Conservation (phyloP, 257 asterid genomes). For the Gynochthodes officinalis region DNA sequence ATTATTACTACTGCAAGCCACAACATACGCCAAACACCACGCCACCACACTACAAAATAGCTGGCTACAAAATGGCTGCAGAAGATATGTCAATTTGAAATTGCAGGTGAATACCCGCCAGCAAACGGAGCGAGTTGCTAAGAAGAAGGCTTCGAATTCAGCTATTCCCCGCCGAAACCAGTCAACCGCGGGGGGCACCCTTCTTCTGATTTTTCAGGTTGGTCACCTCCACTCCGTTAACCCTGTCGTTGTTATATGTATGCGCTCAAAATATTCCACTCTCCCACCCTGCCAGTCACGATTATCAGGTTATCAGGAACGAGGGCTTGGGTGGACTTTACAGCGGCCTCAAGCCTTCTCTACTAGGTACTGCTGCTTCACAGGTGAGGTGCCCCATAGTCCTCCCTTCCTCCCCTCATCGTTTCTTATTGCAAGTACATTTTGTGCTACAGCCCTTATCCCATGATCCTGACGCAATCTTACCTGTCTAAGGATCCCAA, state of each 20-base stretch:
- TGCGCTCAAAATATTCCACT: neutral
- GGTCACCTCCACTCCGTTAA: neutral
- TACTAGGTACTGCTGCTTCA: conserved; percentile 88
- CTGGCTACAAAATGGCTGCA: no score
- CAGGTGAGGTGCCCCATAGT: conserved; percentile 38
- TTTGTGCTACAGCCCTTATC: no score
- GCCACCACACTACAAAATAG: no score
- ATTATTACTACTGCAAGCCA: no score
- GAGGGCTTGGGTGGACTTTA: conserved; percentile 91
- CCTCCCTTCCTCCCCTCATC: neutral
- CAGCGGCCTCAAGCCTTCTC: conserved; percentile 93
- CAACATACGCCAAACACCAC: no score
- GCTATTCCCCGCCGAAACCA: conserved; percentile 14
- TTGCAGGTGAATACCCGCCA: conserved; percentile 87
- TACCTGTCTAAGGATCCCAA: no score
- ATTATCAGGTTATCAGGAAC: conserved; percentile 46
- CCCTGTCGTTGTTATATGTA: no score
- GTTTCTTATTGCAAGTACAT: no score
- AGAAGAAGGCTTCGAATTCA: conserved; percentile 37
- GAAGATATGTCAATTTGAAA: neutral
- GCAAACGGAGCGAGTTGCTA: conserved; percentile 84
- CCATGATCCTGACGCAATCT: no score
- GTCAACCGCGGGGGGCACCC: conserved; percentile 31
- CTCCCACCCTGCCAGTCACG: neutral
- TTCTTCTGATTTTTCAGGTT: conserved; percentile 65